Percentiles rank a stretch among this genome's conserved stretches.
Conservation (phyloP, 1,284 basidiomycete genomes). For the Marasmius tenuissimus region DNA sequence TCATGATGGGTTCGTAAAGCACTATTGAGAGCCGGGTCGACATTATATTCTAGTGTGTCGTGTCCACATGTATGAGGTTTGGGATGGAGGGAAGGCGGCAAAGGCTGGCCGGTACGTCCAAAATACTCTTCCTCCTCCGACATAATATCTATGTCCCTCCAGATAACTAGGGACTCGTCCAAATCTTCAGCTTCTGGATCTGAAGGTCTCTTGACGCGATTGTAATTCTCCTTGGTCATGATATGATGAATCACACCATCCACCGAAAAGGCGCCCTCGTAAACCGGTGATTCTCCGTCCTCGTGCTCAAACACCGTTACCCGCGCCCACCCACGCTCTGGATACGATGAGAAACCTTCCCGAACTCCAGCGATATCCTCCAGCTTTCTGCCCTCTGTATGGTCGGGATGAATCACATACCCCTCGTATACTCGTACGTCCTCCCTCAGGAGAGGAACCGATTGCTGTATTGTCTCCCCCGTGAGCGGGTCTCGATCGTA, state of each 20-base stretch:
- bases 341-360: slow-evolving; percentile 35
- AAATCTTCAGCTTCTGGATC: slow-evolving; percentile 51
- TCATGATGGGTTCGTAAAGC: slow-evolving; percentile 6
- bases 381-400: slow-evolving; percentile 52
- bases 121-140: slow-evolving; percentile 49
- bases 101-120: neutral
- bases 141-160: slow-evolving; percentile 68
- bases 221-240: slow-evolving; percentile 71
- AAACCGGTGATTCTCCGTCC: slow-evolving; percentile 55
- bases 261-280: slow-evolving; percentile 79
- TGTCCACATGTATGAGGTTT: slow-evolving; percentile 57
- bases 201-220: slow-evolving; percentile 54
- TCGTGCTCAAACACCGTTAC: slow-evolving; percentile 72
- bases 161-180: slow-evolving; percentile 61
- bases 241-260: slow-evolving; percentile 75
- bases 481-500: slow-evolving; percentile 37
- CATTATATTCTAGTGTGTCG: slow-evolving; percentile 70
- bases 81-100: neutral
- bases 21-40: slow-evolving; percentile 55
- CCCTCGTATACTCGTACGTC: slow-evolving; percentile 66
- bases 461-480: slow-evolving; percentile 28
- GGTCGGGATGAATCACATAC: slow-evolving; percentile 58
- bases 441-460: slow-evolving; percentile 54
- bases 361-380: slow-evolving; percentile 57
- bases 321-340: slow-evolving; percentile 67